phyloP scores from a whole-genome alignment of 1,284 basidiomycete genomes.

The Apiotrichum gracile region DNA sequence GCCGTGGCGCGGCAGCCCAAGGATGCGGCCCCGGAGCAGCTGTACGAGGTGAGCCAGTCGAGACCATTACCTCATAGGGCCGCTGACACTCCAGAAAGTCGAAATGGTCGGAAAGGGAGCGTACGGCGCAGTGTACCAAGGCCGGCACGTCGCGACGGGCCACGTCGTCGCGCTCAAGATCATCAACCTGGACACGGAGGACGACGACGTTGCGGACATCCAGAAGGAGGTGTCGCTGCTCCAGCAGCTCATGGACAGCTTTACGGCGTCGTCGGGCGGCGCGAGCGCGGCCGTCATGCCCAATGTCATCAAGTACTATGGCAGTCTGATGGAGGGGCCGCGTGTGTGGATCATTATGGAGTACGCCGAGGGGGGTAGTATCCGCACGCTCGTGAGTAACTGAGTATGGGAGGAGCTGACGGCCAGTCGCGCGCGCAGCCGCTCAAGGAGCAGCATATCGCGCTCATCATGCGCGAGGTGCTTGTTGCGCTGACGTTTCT shows the following conservation, averaged over 20 bases:
- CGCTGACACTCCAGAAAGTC: conserved; percentile 50
- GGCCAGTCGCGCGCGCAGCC: conserved; percentile 70
- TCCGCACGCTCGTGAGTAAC: conserved; percentile 65
- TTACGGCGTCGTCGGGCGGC: conserved; percentile 16
- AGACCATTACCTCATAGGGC: not conserved
- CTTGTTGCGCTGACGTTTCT: conserved; percentile 79
- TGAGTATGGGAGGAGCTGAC: not conserved
- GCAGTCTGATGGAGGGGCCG: conserved; percentile 88
- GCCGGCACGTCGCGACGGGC: conserved; percentile 73
- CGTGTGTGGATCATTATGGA: conserved; percentile 99
- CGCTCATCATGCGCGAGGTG: conserved; percentile 83
- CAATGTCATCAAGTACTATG: conserved; percentile 94
- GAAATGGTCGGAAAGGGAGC: conserved; percentile 88
- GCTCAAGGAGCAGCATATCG: conserved; percentile 84
- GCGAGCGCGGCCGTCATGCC: conserved; percentile 34
- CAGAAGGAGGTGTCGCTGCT: conserved; percentile 93
- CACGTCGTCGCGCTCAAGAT: conserved; percentile 93
- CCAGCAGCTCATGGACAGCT: conserved; percentile 65
- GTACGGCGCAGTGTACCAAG: conserved; percentile 93
- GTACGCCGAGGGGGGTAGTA: conserved; percentile 90
- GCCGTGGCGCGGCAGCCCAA: conserved; percentile 38
- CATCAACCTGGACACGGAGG: conserved; percentile 94
- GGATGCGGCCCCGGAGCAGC: conserved; percentile 33
- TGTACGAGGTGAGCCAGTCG: conserved; percentile 34
- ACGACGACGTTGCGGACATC: conserved; percentile 94